Evolutionary conservation across 1,139 yeast genomes (phyloP).

Genomic region (Scheffersomyces parashehatae): DNA sequence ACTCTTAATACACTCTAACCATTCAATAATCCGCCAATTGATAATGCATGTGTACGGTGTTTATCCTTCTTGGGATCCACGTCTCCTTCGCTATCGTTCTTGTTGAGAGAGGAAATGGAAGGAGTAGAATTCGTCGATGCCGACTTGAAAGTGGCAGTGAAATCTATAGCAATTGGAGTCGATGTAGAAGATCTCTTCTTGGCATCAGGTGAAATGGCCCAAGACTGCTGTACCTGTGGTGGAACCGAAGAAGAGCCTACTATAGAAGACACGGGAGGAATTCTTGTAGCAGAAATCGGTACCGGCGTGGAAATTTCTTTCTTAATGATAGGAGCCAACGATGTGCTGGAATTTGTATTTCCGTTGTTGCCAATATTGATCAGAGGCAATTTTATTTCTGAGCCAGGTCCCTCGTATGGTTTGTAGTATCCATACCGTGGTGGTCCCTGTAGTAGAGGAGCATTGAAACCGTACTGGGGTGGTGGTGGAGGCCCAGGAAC

Average conservation of each 20-base stretch:
- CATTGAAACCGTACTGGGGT: neutral
- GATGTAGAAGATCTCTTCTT: neutral
- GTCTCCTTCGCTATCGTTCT: slow-evolving; percentile 9
- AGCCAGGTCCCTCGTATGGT: neutral
- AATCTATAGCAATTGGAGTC: slow-evolving; percentile 31
- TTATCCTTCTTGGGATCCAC: slow-evolving; percentile 7
- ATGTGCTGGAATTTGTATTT: slow-evolving; percentile 2
- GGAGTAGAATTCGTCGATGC: neutral
- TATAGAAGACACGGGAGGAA: slow-evolving; percentile 4
- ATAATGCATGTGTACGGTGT: slow-evolving; percentile 18
- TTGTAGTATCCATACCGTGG: neutral
- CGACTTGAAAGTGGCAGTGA: slow-evolving; percentile 24
- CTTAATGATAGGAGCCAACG: slow-evolving; percentile 1
- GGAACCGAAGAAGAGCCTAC: slow-evolving; percentile 1
- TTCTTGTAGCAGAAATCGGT: slow-evolving; percentile 1
- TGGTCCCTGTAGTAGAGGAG: neutral
- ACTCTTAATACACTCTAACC: slow-evolving; percentile 7
- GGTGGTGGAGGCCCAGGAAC: slow-evolving; percentile 48
- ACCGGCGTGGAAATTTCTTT: neutral
- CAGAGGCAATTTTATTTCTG: slow-evolving; percentile 1
- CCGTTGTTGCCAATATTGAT: neutral
- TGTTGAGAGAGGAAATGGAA: slow-evolving; percentile 1
- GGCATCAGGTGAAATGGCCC: slow-evolving; percentile 5
- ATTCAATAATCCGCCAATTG: slow-evolving; percentile 42
- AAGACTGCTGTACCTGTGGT: slow-evolving; percentile 6